These are phyloP conservation scores for Pseudozyma hubeiensis DNA, from an alignment of 1,284 basidiomycete genomes.

Conservation along the genomic window DNA sequence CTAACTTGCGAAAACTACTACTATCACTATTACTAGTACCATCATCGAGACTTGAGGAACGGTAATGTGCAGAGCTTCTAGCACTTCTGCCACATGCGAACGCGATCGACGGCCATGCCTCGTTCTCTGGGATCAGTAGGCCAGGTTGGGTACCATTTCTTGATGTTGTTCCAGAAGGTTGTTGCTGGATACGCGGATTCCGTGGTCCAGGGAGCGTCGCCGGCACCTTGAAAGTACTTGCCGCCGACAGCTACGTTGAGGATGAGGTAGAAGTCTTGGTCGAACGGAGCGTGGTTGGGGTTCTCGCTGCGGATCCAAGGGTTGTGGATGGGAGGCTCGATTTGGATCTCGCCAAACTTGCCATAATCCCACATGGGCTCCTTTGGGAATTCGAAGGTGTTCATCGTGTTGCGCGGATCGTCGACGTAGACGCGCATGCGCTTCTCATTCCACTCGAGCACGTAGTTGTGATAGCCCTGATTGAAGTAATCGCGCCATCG, in stretches of 20 bases:
- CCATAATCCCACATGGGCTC: constrained; percentile 78
- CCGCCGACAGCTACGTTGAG: constrained; percentile 83
- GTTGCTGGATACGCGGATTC: constrained; percentile 72
- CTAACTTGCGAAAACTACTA: neutral
- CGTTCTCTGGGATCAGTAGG: constrained; percentile 67
- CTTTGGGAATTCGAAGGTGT: constrained; percentile 75
- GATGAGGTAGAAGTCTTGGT: constrained; percentile 85
- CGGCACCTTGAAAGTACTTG: constrained; percentile 78
- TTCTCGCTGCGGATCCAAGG: constrained; percentile 38
- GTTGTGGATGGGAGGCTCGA: constrained; percentile 77
- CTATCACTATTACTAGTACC: neutral
- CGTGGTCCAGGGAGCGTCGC: constrained; percentile 71
- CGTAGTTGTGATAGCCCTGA: constrained; percentile 80
- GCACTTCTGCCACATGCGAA: constrained; percentile 76
- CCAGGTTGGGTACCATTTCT: constrained; percentile 52
- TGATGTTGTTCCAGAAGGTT: constrained; percentile 77
- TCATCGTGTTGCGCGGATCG: constrained; percentile 78
- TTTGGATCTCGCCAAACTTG: constrained; percentile 77
- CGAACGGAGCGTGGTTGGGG: constrained; percentile 80
- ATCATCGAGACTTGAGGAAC: neutral
- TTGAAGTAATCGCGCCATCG: constrained; percentile 79
- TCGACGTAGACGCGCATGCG: constrained; percentile 78
- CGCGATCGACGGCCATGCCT: constrained; percentile 79
- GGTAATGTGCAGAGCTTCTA: neutral
- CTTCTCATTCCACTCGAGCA: constrained; percentile 81